These are phyloP conservation scores for Xylaria castorea DNA, from an alignment of 495 filamentous ascomycete species.

Conservation along the genomic window DNA sequence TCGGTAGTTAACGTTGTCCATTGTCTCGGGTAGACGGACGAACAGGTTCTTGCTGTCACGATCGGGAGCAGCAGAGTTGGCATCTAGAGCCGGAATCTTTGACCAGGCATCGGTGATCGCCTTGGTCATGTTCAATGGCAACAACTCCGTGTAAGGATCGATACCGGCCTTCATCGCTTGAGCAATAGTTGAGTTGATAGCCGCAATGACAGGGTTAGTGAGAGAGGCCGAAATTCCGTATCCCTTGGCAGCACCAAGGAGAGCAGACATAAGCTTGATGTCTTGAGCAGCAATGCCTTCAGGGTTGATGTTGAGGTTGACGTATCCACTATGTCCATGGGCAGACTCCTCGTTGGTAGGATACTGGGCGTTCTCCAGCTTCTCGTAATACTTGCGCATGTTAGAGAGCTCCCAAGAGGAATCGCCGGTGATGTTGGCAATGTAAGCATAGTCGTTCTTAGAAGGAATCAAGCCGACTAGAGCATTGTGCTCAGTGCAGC, in stretches of 20 bases:
- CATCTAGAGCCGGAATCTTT: conserved; percentile 57
- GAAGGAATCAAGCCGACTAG: conserved; percentile 50
- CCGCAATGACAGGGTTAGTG: conserved; percentile 36
- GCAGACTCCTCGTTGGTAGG: conserved; percentile 6
- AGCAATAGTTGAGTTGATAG: conserved; percentile 15
- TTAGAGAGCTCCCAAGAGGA: conserved; percentile 51
- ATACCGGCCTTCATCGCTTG: background rate
- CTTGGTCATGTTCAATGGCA: conserved; percentile 35
- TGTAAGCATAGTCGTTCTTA: conserved; percentile 53
- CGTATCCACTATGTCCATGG: conserved; percentile 57
- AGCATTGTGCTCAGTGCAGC: conserved; percentile 59
- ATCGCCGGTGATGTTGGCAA: conserved; percentile 58
- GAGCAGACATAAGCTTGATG: conserved; percentile 55
- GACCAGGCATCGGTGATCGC: conserved; percentile 48
- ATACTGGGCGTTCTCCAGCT: conserved; percentile 62
- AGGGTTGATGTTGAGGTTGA: conserved; percentile 44
- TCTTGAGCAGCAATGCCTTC: conserved; percentile 55
- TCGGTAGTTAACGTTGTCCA: conserved; percentile 43
- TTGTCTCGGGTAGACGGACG: conserved; percentile 53
- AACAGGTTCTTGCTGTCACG: conserved; percentile 42
- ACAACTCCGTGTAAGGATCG: conserved; percentile 17
- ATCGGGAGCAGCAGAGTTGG: conserved; percentile 51
- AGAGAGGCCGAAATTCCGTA: conserved; percentile 45
- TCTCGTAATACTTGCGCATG: conserved; percentile 57
- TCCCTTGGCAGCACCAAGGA: conserved; percentile 58